phyloP scores from a whole-genome alignment of 2,329 filamentous ascomycete genomes.

The Colletotrichum musicola region DNA sequence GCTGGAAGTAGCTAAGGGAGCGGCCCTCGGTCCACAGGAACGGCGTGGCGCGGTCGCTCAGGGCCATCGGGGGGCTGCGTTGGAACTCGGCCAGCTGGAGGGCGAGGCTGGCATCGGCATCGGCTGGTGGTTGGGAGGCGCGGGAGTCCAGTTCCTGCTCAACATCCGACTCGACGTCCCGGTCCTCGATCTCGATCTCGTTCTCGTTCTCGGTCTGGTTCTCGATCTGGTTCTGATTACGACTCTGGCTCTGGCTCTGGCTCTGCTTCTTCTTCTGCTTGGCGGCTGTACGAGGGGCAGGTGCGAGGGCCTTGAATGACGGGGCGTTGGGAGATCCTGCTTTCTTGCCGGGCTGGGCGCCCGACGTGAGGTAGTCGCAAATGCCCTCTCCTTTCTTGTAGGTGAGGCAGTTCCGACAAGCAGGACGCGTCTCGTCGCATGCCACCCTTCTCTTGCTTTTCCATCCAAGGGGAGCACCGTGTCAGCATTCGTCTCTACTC shows the following conservation, averaged over 20 bases:
- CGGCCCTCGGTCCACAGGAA: not conserved
- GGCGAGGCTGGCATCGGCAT: not conserved
- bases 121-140: no score
- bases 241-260: not conserved
- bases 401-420: not conserved
- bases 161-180: no score
- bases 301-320: not conserved
- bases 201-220: no score
- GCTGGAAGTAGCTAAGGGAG: constrained; percentile 15
- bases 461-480: not conserved
- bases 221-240: no score
- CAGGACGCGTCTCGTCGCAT: not conserved
- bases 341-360: not conserved
- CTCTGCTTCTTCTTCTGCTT: no score
- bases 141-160: no score
- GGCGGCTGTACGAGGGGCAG: no score
- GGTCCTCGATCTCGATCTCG: no score
- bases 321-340: not conserved
- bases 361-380: not conserved
- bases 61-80: not conserved
- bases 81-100: not conserved
- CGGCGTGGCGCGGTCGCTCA: not conserved
- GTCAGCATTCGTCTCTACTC: not conserved
- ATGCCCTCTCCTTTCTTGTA: not conserved
- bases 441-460: not conserved